phyloP scores from a whole-genome alignment of 176 grass and related monocot genomes.

The Chrysopogon serrulatus region DNA sequence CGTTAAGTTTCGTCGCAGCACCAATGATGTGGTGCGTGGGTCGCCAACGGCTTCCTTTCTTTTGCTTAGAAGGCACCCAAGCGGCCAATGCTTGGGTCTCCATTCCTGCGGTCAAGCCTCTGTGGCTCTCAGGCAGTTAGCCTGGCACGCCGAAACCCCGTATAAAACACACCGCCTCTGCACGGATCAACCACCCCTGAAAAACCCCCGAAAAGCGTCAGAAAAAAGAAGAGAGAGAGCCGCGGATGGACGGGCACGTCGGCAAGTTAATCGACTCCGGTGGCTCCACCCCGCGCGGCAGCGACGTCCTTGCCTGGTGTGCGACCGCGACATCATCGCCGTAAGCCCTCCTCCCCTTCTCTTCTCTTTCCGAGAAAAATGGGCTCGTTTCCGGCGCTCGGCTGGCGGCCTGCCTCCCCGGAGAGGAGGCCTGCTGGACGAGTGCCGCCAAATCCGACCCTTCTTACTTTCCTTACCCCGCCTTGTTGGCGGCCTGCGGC shows the following conservation, averaged over 20 bases:
- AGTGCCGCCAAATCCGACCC: neutral
- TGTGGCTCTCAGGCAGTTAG: too few species aligned
- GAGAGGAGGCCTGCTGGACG: neutral
- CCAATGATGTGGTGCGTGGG: too few species aligned
- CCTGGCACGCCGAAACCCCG: neutral
- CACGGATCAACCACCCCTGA: constrained; percentile 10
- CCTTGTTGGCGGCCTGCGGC: neutral
- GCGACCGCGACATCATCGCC: constrained; percentile 74
- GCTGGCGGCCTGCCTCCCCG: neutral
- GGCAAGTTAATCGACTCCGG: constrained; percentile 59
- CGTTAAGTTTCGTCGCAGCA: too few species aligned
- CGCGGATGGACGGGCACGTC: constrained; percentile 44
- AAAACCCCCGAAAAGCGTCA: neutral
- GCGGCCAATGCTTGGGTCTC: too few species aligned
- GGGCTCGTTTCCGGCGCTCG: neutral
- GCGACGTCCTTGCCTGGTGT: constrained; percentile 65
- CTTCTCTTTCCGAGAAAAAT: neutral
- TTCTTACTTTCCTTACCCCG: neutral
- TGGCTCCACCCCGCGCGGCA: constrained; percentile 63
- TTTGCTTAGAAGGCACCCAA: too few species aligned
- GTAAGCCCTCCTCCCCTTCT: constrained; percentile 40
- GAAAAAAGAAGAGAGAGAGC: neutral
- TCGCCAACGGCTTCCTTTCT: too few species aligned
- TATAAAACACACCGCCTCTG: constrained; percentile 4
- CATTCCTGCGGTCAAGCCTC: too few species aligned